Conservation (phyloP, 2,329 filamentous ascomycete genomes). For the Ophiostoma quercus region DNA sequence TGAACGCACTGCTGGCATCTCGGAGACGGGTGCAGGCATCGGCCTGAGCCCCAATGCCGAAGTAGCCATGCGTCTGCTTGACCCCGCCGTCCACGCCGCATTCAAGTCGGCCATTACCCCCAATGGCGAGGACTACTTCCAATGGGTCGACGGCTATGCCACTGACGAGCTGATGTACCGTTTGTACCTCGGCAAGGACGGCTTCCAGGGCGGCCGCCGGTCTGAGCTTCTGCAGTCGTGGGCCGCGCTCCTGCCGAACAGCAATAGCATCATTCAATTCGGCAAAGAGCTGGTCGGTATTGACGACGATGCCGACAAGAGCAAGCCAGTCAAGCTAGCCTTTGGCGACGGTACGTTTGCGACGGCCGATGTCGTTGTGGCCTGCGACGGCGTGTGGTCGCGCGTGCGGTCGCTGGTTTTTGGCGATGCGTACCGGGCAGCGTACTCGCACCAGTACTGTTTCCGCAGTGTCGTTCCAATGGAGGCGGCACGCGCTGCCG, state of each 20-base stretch:
- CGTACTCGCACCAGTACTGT: slow-evolving; percentile 55
- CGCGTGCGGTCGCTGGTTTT: slow-evolving; percentile 49
- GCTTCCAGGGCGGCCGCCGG: slow-evolving; percentile 40
- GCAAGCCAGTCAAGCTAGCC: slow-evolving; percentile 24
- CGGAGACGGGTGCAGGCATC: slow-evolving; percentile 49
- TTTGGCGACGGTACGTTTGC: slow-evolving; percentile 35
- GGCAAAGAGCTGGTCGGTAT: slow-evolving; percentile 35
- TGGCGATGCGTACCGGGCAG: slow-evolving; percentile 40
- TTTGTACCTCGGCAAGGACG: slow-evolving; percentile 38
- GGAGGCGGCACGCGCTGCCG: slow-evolving; percentile 43
- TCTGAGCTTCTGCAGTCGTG: slow-evolving; percentile 40
- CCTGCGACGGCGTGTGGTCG: slow-evolving; percentile 61
- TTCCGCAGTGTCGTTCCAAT: slow-evolving; percentile 60
- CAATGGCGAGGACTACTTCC: slow-evolving; percentile 41
- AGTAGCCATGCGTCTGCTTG: slow-evolving; percentile 40
- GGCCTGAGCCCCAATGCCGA: slow-evolving; percentile 50
- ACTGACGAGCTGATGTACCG: slow-evolving; percentile 34
- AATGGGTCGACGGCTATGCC: slow-evolving; percentile 38
- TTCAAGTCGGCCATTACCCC: slow-evolving; percentile 38
- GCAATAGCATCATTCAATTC: slow-evolving; percentile 32
- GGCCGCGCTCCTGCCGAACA: slow-evolving; percentile 32
- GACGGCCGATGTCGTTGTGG: slow-evolving; percentile 44
- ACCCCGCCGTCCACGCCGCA: slow-evolving; percentile 37
- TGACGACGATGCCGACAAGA: slow-evolving; percentile 24
- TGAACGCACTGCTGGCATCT: slow-evolving; percentile 41